phyloP scores from a whole-genome alignment of 139 green algal genomes.

The Chlorella sp. region DNA sequence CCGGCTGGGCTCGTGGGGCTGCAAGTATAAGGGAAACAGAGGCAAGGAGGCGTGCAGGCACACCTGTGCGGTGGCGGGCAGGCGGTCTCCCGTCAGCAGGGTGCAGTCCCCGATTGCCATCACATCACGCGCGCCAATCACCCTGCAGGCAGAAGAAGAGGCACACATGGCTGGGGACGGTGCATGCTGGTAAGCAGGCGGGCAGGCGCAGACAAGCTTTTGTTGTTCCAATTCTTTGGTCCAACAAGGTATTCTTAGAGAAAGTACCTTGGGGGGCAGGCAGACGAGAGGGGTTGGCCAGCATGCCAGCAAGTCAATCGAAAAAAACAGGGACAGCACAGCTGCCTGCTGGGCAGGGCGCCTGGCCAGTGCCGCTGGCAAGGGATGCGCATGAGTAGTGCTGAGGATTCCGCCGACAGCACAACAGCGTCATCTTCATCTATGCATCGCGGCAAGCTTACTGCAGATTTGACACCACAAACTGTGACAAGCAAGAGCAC shows the following conservation, averaged over 20 bases:
- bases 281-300: no score
- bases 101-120: slow-evolving; percentile 70
- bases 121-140: slow-evolving; percentile 67
- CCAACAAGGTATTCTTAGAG: no score
- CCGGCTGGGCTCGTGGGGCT: neutral
- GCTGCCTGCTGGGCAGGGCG: neutral
- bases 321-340: neutral
- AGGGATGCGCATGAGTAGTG: neutral
- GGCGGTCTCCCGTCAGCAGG: slow-evolving; percentile 45
- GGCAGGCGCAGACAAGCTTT: no score
- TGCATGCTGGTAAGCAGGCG: no score
- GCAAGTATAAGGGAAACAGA: no score
- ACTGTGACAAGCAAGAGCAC: no score
- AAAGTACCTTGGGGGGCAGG: no score
- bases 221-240: no score
- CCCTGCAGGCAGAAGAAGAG: neutral
- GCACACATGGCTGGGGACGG: neutral
- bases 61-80: slow-evolving; percentile 73
- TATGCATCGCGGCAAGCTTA: no score
- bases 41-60: neutral
- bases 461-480: no score
- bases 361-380: neutral
- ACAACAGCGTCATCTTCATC: no score
- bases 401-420: no score
- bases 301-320: neutral